These are phyloP conservation scores for Blastocystis sp. DNA, from an alignment of 352 stramenopile genomes.

Conservation along the genomic window DNA sequence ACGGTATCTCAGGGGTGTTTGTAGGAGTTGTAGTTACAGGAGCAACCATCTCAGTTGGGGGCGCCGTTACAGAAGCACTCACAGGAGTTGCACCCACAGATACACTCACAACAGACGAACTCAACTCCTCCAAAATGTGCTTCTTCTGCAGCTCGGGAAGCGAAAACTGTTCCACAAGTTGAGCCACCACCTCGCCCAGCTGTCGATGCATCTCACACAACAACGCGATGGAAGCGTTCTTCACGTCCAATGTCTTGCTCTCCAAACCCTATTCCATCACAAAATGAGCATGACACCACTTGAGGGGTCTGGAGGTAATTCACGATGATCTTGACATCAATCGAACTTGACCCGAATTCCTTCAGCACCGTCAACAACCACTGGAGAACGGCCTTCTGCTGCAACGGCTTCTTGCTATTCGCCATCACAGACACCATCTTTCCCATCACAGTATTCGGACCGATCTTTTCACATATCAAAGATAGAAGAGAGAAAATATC, in stretches of 20 bases:
- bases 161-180: constrained; percentile 10
- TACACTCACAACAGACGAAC: not conserved
- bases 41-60: too few relatives aligned
- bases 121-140: constrained; percentile 28
- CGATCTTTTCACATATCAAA: constrained; percentile 35
- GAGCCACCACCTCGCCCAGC: not conserved
- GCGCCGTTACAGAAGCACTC: too few relatives aligned
- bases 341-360: constrained; percentile 4
- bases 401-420: constrained; percentile 40
- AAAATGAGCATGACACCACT: not conserved
- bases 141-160: constrained; percentile 48
- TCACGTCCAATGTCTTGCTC: constrained; percentile 15
- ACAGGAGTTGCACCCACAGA: too few relatives aligned
- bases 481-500: constrained; percentile 34
- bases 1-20: too few relatives aligned
- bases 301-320: constrained; percentile 12
- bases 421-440: not conserved
- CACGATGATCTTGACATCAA: constrained; percentile 28
- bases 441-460: not conserved
- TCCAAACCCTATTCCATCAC: not conserved
- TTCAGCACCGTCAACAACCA: constrained; percentile 7
- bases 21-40: too few relatives aligned
- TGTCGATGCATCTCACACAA: constrained; percentile 12
- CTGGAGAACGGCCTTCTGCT: constrained; percentile 65
- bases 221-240: constrained; percentile 9